These are phyloP conservation scores for Cercospora zeina DNA, from an alignment of 2,329 filamentous ascomycete species.

Conservation along the genomic window DNA sequence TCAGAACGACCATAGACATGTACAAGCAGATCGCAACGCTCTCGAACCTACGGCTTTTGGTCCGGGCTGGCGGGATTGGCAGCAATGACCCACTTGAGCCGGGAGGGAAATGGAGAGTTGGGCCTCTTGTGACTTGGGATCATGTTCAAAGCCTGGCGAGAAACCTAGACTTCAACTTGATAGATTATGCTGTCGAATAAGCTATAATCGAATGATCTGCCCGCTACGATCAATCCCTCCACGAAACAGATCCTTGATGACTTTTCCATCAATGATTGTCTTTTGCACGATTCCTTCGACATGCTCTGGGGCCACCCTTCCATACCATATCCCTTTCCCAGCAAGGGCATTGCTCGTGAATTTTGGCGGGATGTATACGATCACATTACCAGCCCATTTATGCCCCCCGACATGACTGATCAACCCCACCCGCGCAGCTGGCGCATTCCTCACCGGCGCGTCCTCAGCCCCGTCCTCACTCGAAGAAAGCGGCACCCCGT, in stretches of 20 bases:
- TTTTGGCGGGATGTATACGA: slow-evolving; percentile 71
- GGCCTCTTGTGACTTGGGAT: slow-evolving; percentile 69
- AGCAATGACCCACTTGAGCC: slow-evolving; percentile 66
- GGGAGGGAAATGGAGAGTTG: slow-evolving; percentile 73
- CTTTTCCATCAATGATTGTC: slow-evolving; percentile 65
- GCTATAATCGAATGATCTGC: slow-evolving; percentile 34
- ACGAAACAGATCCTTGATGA: slow-evolving; percentile 70
- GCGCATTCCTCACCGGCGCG: slow-evolving; percentile 21
- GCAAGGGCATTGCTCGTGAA: slow-evolving; percentile 57
- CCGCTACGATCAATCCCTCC: slow-evolving; percentile 59
- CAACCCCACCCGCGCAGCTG: slow-evolving; percentile 62
- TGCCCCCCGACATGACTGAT: slow-evolving; percentile 83
- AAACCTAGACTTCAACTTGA: slow-evolving; percentile 73
- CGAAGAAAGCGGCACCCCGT: slow-evolving; percentile 39
- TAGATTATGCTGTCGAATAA: slow-evolving; percentile 66
- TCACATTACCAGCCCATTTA: slow-evolving; percentile 82
- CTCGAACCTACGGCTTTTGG: slow-evolving; percentile 67
- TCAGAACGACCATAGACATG: slow-evolving; percentile 50
- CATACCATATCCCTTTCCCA: slow-evolving; percentile 79
- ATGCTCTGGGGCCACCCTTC: slow-evolving; percentile 70
- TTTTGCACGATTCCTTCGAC: slow-evolving; percentile 74
- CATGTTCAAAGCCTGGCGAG: slow-evolving; percentile 68
- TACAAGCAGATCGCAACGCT: slow-evolving; percentile 66
- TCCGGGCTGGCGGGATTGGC: slow-evolving; percentile 61
- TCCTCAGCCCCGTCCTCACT: slow-evolving; percentile 32